phyloP scores from a whole-genome alignment of 2,329 filamentous ascomycete species.

The Cryphonectria japonica region DNA sequence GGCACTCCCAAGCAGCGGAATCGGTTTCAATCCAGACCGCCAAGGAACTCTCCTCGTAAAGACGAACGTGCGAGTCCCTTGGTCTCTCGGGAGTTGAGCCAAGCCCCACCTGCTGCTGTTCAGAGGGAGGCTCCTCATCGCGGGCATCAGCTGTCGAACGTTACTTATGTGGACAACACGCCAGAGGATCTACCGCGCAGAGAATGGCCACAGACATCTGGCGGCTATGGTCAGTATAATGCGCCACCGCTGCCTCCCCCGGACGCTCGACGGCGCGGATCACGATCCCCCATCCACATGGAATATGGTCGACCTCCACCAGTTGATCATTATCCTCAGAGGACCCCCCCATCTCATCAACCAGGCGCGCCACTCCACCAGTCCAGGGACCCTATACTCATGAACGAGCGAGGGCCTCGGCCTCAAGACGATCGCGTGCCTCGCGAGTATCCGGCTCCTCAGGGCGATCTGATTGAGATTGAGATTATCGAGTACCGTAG shows the following conservation, averaged over 20 bases:
- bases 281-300: conserved; percentile 41
- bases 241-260: conserved; percentile 28
- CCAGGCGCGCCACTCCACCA: conserved; percentile 37
- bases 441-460: conserved; percentile 10
- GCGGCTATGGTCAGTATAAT: conserved; percentile 29
- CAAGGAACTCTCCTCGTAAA: conserved; percentile 16
- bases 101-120: background rate
- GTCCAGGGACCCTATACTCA: conserved; percentile 33
- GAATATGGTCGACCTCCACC: conserved; percentile 35
- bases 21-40: conserved; percentile 18
- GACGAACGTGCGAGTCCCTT: conserved; percentile 31
- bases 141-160: conserved; percentile 21
- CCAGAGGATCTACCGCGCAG: conserved; percentile 21
- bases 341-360: conserved; percentile 34
- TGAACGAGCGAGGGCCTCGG: conserved; percentile 36
- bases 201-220: conserved; percentile 25
- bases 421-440: conserved; percentile 23
- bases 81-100: conserved; percentile 33
- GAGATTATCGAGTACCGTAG: conserved; percentile 53
- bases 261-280: conserved; percentile 34
- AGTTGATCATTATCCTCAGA: conserved; percentile 37
- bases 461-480: conserved; percentile 41
- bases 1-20: conserved; percentile 27
- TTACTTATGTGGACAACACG: conserved; percentile 26
- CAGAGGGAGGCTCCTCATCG: conserved; percentile 17